These are phyloP conservation scores for Mucor plumbeus DNA, from an alignment of 371 early-diverging fungal genomes.

Conservation along the genomic window DNA sequence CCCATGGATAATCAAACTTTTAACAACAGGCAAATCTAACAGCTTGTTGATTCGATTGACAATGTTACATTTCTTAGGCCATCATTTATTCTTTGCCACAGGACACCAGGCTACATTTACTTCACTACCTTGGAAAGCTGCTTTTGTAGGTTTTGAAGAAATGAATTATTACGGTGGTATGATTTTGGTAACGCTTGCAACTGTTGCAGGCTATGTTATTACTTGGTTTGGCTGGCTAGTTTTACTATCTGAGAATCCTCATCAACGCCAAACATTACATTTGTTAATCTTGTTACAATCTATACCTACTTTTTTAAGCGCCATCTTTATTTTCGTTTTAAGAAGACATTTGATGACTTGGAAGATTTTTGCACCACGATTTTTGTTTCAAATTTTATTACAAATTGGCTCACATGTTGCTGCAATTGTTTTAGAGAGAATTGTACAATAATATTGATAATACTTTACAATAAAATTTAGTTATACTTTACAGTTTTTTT, in stretches of 20 bases:
- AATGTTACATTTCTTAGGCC: constrained; percentile 57
- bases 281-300: constrained; percentile 54
- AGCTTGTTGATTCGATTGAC: constrained; percentile 26
- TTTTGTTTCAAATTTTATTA: constrained; percentile 66
- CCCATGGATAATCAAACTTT: constrained; percentile 22
- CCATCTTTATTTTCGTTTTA: constrained; percentile 65
- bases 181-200: constrained; percentile 77
- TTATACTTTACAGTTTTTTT: too few species aligned
- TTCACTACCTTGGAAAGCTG: constrained; percentile 89
- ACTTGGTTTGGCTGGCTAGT: constrained; percentile 46
- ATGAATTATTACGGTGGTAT: constrained; percentile 76
- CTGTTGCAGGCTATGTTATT: constrained; percentile 73
- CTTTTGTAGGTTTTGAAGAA: constrained; percentile 82
- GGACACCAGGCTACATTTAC: constrained; percentile 91
- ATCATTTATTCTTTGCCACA: constrained; percentile 83
- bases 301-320: constrained; percentile 56
- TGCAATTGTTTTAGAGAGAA: constrained; percentile 20
- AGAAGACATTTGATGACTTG: constrained; percentile 94
- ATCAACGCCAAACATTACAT: constrained; percentile 19
- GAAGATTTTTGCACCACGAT: constrained; percentile 94
- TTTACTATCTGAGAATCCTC: constrained; percentile 18
- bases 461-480: neutral
- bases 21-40: neutral
- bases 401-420: constrained; percentile 37
- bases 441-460: neutral